Evolutionary conservation across 2,329 filamentous ascomycete genomes (phyloP), one percentile per base, ranked within the genome.

Genomic region (Aspergillus sp.): DNA sequence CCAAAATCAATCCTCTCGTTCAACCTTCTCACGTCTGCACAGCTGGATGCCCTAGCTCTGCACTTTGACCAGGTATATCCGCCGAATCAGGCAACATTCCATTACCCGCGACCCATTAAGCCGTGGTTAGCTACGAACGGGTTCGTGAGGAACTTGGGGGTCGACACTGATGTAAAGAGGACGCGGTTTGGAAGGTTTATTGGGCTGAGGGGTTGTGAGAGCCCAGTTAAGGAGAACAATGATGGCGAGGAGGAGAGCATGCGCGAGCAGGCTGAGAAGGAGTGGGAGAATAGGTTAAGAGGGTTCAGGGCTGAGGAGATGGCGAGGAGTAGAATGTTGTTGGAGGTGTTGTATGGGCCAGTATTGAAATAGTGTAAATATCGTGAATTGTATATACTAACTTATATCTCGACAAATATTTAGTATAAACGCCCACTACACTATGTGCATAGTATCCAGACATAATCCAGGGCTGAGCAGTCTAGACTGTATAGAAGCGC

Each of bases 31-130:
- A 77, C 76, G 1, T 66, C 69, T 11, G 41, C 58, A 1, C 73
- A 79, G 60, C 69, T 79, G 3, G 76, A 79, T 55, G 59, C 66
- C n/a, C 70, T 80, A 1, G 76, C 77, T 11, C 56, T 66, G 0
- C 71, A 75, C 62, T 80, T 75, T 58, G 75, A 80, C 56, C 77
- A 80, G 54, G 68, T 74, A 6, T 70, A 68, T 44, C 76, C 75
- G 0, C 68, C 76, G 0, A 48, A 67, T 0, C 62, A 59, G 0
- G 68, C 69, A 21, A 75, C 74, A 0, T 65, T 55, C 23, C 56
- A 52, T 5, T 79, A 79, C 49, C 77, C 77, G 6, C 55, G 67
- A 8, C 58, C 39, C 0, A 66, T 75, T 1, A 60, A 60, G 6
- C 59, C 70, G 6, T 73, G 75, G 73, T 48, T 75, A 3, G 70